A percentile compares a stretch with the other conserved stretches of the same genome.
Conservation (phyloP, 768 basidiomycete genomes). For the Clathrus columnatus region DNA sequence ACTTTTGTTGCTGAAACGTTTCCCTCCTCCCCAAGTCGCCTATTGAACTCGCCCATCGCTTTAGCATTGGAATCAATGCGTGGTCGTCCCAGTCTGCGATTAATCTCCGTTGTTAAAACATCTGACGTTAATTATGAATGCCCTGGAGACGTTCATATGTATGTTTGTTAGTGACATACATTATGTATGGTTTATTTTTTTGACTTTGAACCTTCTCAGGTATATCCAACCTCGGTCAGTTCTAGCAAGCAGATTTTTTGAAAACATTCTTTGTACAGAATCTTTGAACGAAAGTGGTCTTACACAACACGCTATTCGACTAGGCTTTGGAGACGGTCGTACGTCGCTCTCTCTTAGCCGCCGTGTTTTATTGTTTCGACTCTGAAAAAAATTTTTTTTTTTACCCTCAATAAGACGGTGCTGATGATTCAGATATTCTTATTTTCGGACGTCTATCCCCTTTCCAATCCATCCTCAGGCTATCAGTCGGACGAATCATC, state of each 20-base stretch:
- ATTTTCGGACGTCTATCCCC: slow-evolving; percentile 34
- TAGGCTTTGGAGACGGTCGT: slow-evolving; percentile 66
- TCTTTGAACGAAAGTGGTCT: slow-evolving; percentile 27
- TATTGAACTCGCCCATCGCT: slow-evolving; percentile 62
- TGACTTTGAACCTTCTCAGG: slow-evolving; percentile 26
- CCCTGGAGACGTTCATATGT: slow-evolving; percentile 41
- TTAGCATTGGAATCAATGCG: slow-evolving; percentile 76
- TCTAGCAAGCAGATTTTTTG: slow-evolving; percentile 58
- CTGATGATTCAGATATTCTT: slow-evolving; percentile 60
- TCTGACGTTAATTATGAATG: slow-evolving; percentile 54
- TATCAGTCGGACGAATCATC: slow-evolving; percentile 52
- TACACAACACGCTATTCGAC: slow-evolving; percentile 53
- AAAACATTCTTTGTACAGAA: slow-evolving; percentile 55
- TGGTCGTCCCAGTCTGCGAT: slow-evolving; percentile 52
- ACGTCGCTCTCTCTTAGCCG: slow-evolving; percentile 15
- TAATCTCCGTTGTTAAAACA: slow-evolving; percentile 45
- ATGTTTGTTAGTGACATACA: slow-evolving; percentile 4
- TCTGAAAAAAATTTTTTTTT: not conserved
- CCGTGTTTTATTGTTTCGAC: not conserved
- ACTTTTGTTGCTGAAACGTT: slow-evolving; percentile 5
- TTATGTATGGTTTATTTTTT: not conserved
- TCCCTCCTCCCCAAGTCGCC: slow-evolving; percentile 10
- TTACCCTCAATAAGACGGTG: slow-evolving; percentile 54
- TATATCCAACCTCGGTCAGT: slow-evolving; percentile 61
- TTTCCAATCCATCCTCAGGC: slow-evolving; percentile 25